Percentiles rank a stretch among this genome's conserved stretches.
These are phyloP conservation scores for Camellia japonica DNA, from an alignment of 148 eudicot species.

Conservation along the genomic window DNA sequence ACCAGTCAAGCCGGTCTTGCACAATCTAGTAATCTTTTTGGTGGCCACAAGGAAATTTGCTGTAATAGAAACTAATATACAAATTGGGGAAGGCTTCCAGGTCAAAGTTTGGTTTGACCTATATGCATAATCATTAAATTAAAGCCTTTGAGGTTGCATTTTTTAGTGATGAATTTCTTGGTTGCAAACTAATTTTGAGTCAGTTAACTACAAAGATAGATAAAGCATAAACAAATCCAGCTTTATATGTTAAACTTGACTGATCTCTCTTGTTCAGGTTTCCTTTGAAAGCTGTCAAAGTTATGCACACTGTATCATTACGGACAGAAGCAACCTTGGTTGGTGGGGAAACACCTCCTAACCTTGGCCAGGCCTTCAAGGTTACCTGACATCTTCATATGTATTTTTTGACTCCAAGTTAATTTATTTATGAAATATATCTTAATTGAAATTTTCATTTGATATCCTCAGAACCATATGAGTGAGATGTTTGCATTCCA, in stretches of 20 bases:
- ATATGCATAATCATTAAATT: not conserved
- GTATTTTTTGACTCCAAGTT: not conserved
- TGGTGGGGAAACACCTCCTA: conserved; percentile 51
- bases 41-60: not conserved
- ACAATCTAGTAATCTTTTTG: not conserved
- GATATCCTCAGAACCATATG: conserved; percentile 82
- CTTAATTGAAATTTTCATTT: not conserved
- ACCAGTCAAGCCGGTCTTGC: not conserved
- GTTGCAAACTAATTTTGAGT: conserved; percentile 8
- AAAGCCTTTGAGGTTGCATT: not conserved
- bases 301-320: conserved; percentile 96
- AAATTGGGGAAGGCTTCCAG: not conserved
- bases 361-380: conserved; percentile 80
- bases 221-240: not conserved
- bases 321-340: conserved; percentile 83
- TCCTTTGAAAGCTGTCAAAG: conserved; percentile 95
- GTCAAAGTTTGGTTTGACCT: not conserved
- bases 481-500: conserved; percentile 99
- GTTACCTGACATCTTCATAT: conserved; percentile 23
- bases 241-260: not conserved
- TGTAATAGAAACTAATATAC: not conserved
- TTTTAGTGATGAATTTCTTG: not conserved
- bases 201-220: not conserved
- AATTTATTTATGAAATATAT: not conserved
- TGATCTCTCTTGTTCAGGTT: conserved; percentile 49